Evolutionary conservation across 768 basidiomycete genomes (phyloP).

Genomic region (Rhizopogon sp.): DNA sequence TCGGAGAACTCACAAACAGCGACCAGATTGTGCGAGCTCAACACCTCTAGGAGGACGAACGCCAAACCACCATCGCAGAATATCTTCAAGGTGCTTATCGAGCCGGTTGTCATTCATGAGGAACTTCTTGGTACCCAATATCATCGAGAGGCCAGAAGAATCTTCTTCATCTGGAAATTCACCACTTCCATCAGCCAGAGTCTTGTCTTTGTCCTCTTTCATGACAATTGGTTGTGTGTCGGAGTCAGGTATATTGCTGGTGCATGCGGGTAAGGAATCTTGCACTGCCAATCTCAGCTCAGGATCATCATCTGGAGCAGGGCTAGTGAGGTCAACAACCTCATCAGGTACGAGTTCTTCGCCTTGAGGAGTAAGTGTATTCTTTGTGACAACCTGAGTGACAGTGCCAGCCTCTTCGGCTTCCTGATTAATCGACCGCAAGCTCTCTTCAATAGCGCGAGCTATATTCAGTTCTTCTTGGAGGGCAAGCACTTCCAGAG

Average conservation of each 20-base stretch:
- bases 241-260: too few species aligned
- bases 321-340: conserved; percentile 3
- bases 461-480: conserved; percentile 40
- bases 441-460: conserved; percentile 42
- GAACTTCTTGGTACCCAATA: conserved; percentile 68
- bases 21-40: conserved; percentile 44
- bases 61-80: conserved; percentile 77
- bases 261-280: conserved; percentile 14
- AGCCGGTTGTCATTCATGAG: conserved; percentile 47
- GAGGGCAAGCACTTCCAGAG: conserved; percentile 11
- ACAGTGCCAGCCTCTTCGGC: conserved; percentile 1
- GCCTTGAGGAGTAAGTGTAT: conserved; percentile 1
- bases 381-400: conserved; percentile 5
- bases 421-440: conserved; percentile 20
- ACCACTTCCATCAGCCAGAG: neutral
- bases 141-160: conserved; percentile 20
- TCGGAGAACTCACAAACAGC: conserved; percentile 57
- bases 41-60: conserved; percentile 68
- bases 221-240: neutral
- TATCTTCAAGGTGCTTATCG: conserved; percentile 44
- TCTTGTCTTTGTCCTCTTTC: neutral
- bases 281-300: conserved; percentile 27
- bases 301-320: conserved; percentile 11
- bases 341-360: conserved; percentile 7
- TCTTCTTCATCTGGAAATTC: neutral